Conservation (phyloP, 192 early-diverging fungal genomes). For the Phycomyces nitens region DNA sequence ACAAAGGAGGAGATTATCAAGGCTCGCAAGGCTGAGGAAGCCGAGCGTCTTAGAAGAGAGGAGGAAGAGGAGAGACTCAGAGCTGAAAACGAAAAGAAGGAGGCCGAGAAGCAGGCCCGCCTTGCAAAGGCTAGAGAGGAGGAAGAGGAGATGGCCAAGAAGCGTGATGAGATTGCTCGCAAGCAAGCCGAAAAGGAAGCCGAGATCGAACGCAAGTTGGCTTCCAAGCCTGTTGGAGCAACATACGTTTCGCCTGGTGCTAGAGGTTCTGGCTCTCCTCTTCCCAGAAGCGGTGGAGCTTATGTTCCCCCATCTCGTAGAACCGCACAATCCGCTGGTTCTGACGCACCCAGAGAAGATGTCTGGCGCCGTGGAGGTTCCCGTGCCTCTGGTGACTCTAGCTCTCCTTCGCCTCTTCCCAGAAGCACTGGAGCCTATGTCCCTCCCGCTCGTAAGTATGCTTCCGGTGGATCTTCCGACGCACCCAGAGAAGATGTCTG, state of each 20-base stretch:
- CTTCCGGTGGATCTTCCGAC: background rate
- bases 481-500: slow-evolving; percentile 8
- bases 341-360: slow-evolving; percentile 8
- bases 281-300: background rate
- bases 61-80: slow-evolving; percentile 35
- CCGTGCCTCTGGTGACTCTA: slow-evolving; percentile 7
- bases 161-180: slow-evolving; percentile 49
- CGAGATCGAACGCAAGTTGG: slow-evolving; percentile 42
- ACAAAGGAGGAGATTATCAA: slow-evolving; percentile 49
- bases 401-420: slow-evolving; percentile 2
- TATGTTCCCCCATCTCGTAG: slow-evolving; percentile 4
- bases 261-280: background rate
- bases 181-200: slow-evolving; percentile 47
- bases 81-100: slow-evolving; percentile 41
- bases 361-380: slow-evolving; percentile 7
- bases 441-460: background rate
- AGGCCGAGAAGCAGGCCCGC: slow-evolving; percentile 42
- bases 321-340: background rate
- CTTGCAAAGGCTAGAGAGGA: slow-evolving; percentile 41
- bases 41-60: slow-evolving; percentile 29
- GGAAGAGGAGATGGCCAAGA: slow-evolving; percentile 29
- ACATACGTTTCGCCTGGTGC: background rate
- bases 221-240: background rate
- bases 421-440: slow-evolving; percentile 5
- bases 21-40: slow-evolving; percentile 39